Conservation (phyloP, 2,329 filamentous ascomycete species). For the Elsinoe arachidis region DNA sequence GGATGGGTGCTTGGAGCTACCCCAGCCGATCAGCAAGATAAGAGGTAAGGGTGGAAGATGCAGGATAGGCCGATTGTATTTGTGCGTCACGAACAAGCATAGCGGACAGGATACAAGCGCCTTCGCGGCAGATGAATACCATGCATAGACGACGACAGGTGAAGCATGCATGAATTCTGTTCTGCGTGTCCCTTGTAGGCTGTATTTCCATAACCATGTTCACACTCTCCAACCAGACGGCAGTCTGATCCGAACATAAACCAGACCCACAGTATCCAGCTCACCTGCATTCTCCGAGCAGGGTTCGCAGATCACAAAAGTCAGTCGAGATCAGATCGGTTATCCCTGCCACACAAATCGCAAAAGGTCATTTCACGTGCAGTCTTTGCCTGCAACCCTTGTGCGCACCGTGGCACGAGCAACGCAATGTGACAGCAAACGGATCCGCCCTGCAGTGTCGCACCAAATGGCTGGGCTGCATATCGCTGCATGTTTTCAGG, state of each 20-base stretch:
- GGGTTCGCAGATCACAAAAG: background rate
- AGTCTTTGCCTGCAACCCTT: background rate
- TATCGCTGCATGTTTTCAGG: background rate
- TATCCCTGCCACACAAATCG: background rate
- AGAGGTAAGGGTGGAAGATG: background rate
- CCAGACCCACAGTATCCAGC: background rate
- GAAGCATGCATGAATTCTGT: too few relatives aligned
- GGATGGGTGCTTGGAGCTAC: conserved; percentile 55
- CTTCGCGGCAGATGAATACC: background rate
- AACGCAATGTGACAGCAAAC: background rate
- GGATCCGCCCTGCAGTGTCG: background rate
- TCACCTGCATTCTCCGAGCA: background rate
- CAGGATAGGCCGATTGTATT: background rate
- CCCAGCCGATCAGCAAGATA: conserved; percentile 19
- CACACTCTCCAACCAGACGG: background rate
- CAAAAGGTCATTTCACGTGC: background rate
- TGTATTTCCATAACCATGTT: too few relatives aligned
- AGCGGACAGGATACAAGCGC: background rate
- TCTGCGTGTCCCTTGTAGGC: too few relatives aligned
- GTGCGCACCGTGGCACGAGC: background rate
- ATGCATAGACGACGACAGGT: too few relatives aligned
- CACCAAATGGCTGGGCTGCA: background rate
- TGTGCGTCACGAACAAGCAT: background rate
- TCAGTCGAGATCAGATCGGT: background rate
- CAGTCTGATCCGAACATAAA: background rate